Evolutionary conservation across 495 filamentous ascomycete genomes (phyloP).

Genomic region (Apodospora peruviana): DNA sequence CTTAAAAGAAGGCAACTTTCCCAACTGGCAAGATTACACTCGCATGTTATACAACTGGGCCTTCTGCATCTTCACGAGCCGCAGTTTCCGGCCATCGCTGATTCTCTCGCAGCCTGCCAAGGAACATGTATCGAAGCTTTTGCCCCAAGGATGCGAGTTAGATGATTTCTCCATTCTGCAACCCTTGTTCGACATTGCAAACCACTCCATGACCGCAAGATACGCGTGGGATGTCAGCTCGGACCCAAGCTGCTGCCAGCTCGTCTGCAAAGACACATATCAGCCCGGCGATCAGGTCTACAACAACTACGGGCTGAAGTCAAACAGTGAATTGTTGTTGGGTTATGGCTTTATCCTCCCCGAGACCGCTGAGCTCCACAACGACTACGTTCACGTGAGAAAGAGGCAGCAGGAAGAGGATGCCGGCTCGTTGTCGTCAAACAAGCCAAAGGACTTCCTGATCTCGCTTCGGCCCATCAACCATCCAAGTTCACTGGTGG

Average conservation of each 20-base stretch:
- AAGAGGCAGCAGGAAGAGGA: constrained; percentile 10
- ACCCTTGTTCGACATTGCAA: constrained; percentile 48
- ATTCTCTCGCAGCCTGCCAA: constrained; percentile 22
- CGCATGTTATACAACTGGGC: constrained; percentile 49
- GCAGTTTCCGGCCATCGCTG: constrained; percentile 47
- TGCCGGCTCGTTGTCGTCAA: neutral
- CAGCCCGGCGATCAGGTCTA: constrained; percentile 36
- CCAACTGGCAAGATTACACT: constrained; percentile 28
- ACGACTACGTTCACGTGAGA: constrained; percentile 45
- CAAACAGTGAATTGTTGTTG: constrained; percentile 47
- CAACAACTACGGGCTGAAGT: constrained; percentile 52
- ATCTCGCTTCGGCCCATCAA: constrained; percentile 35
- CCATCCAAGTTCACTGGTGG: constrained; percentile 31
- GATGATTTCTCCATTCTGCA: constrained; percentile 49
- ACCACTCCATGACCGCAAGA: constrained; percentile 41
- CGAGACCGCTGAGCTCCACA: constrained; percentile 32
- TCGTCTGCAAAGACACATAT: constrained; percentile 23
- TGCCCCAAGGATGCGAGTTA: constrained; percentile 19
- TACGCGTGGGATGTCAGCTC: constrained; percentile 34
- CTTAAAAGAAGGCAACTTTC: constrained; percentile 28
- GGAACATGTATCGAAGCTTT: constrained; percentile 5
- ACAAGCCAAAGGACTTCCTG: constrained; percentile 27
- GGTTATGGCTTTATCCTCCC: constrained; percentile 48
- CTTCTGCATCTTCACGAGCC: constrained; percentile 47
- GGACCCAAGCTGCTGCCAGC: constrained; percentile 23